Conservation (phyloP, 805 yeast genomes). For the Sungouiella blattae region DNA sequence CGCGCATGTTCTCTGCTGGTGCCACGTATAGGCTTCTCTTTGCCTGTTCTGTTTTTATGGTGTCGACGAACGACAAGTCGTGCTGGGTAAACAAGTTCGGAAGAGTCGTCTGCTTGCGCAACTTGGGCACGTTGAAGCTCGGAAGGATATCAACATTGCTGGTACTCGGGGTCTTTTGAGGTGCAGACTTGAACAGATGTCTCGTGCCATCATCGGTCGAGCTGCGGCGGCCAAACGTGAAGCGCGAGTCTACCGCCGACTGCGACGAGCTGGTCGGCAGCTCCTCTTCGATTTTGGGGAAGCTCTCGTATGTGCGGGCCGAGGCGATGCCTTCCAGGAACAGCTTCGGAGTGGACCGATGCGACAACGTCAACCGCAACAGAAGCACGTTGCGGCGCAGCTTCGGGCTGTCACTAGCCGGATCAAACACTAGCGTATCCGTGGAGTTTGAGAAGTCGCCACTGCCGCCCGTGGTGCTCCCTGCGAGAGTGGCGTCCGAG, state of each 20-base stretch:
- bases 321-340: neutral
- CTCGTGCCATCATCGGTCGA: neutral
- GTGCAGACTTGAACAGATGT: neutral
- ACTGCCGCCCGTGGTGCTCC: conserved; percentile 2
- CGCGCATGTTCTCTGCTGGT: conserved; percentile 16
- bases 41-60: conserved; percentile 20
- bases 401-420: conserved; percentile 1
- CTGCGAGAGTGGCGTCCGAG: conserved; percentile 19
- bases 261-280: neutral
- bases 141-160: no score
- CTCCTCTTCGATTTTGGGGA: neutral
- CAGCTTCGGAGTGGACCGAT: conserved; percentile 9
- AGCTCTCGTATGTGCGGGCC: neutral
- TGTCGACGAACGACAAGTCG: conserved; percentile 14
- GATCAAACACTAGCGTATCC: conserved; percentile 31
- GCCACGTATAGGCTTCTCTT: conserved; percentile 21
- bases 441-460: conserved; percentile 23
- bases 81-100: conserved; percentile 9
- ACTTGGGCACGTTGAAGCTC: no score
- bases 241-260: conserved; percentile 19
- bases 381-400: conserved; percentile 14
- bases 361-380: conserved; percentile 1
- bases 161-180: neutral
- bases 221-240: conserved; percentile 7
- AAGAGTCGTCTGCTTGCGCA: conserved; percentile 13